Percentiles rank a stretch among this genome's conserved stretches.
phyloP scores from a whole-genome alignment of 1,284 basidiomycete species.

The Cryptococcus wingfieldii region DNA sequence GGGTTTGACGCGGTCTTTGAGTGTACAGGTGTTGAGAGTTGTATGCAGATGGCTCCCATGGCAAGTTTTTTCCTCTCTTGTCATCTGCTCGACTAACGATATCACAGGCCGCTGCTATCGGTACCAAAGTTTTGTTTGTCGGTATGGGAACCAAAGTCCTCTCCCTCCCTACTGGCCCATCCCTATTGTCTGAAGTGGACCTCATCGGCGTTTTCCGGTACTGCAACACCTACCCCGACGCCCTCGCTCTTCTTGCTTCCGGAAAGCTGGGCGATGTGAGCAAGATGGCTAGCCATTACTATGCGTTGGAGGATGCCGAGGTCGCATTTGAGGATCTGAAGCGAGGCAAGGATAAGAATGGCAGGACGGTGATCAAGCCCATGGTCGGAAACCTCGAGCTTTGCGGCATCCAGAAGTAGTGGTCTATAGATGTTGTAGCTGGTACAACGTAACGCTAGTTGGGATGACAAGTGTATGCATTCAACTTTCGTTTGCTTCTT shows the following conservation, averaged over 20 bases:
- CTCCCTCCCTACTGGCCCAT: constrained; percentile 73
- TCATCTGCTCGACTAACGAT: background rate
- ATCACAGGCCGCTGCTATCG: constrained; percentile 67
- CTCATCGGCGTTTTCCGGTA: constrained; percentile 80
- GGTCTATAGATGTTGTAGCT: background rate
- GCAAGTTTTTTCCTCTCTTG: constrained; percentile 52
- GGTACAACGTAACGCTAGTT: background rate
- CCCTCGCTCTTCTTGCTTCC: constrained; percentile 66
- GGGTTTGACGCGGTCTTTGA: constrained; percentile 92
- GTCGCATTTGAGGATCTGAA: constrained; percentile 75
- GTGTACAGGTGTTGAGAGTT: constrained; percentile 88
- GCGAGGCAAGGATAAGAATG: constrained; percentile 68
- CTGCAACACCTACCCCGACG: constrained; percentile 76
- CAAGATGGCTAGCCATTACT: constrained; percentile 75
- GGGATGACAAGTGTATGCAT: background rate
- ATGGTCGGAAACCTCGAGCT: constrained; percentile 55
- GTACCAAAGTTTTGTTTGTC: constrained; percentile 84
- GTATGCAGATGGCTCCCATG: constrained; percentile 80
- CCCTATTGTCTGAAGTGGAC: constrained; percentile 85
- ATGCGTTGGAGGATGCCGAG: constrained; percentile 61
- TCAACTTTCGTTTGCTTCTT: background rate
- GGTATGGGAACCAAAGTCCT: constrained; percentile 90
- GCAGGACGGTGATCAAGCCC: constrained; percentile 78
- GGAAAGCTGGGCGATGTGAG: constrained; percentile 62
- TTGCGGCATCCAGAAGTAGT: constrained; percentile 4